Evolutionary conservation across 75 land plant genomes (phyloP), one percentile per base, ranked within the genome.

Genomic region (Gnetum montanum): DNA sequence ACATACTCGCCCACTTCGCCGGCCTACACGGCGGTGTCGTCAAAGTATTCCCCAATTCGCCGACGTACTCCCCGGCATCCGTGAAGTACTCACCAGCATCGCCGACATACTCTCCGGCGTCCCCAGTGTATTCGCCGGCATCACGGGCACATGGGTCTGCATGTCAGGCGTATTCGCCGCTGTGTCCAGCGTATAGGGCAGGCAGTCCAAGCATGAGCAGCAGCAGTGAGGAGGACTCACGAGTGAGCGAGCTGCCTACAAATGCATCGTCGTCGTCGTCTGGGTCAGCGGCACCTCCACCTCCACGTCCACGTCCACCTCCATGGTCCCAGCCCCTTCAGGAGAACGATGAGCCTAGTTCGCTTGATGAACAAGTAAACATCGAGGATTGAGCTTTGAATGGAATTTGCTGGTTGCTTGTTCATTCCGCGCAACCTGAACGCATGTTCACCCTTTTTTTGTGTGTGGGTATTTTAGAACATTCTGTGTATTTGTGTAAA

Each of bases 11-110:
- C 79, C 15, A 66, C 77, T 1, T 66, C 70, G 18, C 79, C 79
- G 2, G 24, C 65, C 0, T 76, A 76, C 90, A 66, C 75, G 2
- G 69, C 78, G 58, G 54, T 59, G 1, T 54, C 74, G 26, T 70
- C 77, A 27, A 20, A 37, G 10, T 74, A 74, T 33, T 44, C 58
- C 35, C 77, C 78, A 0, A 70, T 27, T 73, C 76, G 30, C 76
- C 62, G 13, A 56, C 67, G 11, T 73, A 73, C 35, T 62, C 57
- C 2, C 78, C 78, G 3, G n/a, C 2, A 13, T 63, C 67, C 27
- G 63, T 73, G 16, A 33, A 43, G 43, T 74, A 74, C 35, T 49
- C 62, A 27, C 77, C 78, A 1, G 65, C 78, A 6, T 65, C 69
- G 3, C 76, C 78, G 20, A 68, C 53, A 11, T 71, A 64, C 38